Conservation (phyloP, 148 eudicot genomes). For the Cornus suecica region DNA sequence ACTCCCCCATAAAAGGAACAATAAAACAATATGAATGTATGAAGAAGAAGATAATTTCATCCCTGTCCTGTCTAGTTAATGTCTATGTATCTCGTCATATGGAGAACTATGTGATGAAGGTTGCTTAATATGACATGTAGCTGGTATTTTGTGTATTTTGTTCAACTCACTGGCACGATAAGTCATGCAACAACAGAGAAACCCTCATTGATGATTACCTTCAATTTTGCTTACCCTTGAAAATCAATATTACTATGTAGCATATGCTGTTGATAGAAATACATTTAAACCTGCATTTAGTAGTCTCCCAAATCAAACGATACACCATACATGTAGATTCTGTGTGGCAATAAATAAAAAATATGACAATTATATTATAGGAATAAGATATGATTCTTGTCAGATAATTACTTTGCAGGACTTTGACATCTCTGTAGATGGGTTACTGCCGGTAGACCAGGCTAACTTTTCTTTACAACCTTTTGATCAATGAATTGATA, state of each 20-base stretch:
- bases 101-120: not conserved
- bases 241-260: too few relatives aligned
- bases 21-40: too few relatives aligned
- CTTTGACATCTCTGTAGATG: not conserved
- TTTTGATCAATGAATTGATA: not conserved
- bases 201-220: too few relatives aligned
- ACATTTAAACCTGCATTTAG: not conserved
- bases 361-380: not conserved
- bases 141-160: too few relatives aligned
- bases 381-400: not conserved
- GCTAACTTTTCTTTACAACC: not conserved
- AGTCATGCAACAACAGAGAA: too few relatives aligned
- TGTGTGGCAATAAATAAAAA: not conserved
- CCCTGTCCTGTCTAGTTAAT: too few relatives aligned
- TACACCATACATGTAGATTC: not conserved
- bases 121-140: not conserved
- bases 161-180: too few relatives aligned
- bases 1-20: not conserved
- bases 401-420: too few relatives aligned
- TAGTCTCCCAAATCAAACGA: not conserved
- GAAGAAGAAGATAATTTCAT: too few relatives aligned
- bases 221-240: too few relatives aligned
- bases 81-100: not conserved
- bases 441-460: not conserved
- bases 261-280: not conserved